Percentiles rank a stretch among this genome's conserved stretches.
Evolutionary conservation across 768 basidiomycete genomes (phyloP).

Genomic region (Leccinum boreale): DNA sequence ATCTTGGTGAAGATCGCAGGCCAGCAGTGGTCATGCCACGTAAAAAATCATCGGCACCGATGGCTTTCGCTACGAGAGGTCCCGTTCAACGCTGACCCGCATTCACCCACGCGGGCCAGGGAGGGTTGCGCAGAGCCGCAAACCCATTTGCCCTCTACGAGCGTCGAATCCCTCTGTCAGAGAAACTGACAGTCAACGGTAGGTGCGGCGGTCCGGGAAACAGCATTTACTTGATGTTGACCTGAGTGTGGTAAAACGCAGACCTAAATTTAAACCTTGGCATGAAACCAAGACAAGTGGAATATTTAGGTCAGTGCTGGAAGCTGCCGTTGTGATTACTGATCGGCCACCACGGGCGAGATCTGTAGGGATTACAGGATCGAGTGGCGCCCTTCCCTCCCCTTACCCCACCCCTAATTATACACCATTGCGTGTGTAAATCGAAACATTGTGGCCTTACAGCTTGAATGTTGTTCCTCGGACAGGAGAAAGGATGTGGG

Average conservation of each 20-base stretch:
- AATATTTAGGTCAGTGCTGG: not conserved
- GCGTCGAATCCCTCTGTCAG: not conserved
- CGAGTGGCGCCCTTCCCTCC: not conserved
- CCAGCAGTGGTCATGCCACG: not conserved
- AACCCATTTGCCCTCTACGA: not conserved
- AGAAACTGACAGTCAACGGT: not conserved
- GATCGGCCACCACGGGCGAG: not conserved
- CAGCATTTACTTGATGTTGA: not conserved
- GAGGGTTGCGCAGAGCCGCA: not conserved
- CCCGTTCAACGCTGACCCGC: not conserved
- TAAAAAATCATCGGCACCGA: not conserved
- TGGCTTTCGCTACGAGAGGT: not conserved
- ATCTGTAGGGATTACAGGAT: not conserved
- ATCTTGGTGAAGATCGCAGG: not conserved
- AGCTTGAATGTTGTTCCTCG: not conserved
- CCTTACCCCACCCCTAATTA: not conserved
- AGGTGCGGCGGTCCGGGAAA: not conserved
- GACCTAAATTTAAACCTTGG: not conserved
- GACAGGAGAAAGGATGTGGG: not conserved
- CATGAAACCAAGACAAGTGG: not conserved
- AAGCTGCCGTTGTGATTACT: not conserved
- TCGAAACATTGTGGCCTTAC: not conserved
- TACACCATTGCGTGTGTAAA: not conserved
- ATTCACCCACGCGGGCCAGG: not conserved
- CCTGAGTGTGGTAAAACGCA: not conserved